Evolutionary conservation across 1,284 basidiomycete genomes (phyloP), one percentile per base, ranked within the genome.

Genomic region (Xerocomus amazonicus): DNA sequence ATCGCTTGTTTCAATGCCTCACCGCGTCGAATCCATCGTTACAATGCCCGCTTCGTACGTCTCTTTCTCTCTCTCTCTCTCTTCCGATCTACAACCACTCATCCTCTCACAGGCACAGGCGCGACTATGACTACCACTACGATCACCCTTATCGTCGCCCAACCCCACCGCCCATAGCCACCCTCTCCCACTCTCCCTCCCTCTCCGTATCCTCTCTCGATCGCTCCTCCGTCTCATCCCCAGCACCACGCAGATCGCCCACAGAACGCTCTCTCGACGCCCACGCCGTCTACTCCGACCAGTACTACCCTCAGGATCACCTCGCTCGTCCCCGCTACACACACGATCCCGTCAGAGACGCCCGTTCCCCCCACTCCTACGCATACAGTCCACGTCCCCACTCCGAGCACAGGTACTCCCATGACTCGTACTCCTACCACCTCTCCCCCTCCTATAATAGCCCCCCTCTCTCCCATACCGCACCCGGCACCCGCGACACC

Each of bases 161-260:
- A 28, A 77, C 75, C 39, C 79, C 80, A 8, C 77, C 79, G 1
- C 78, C 80, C 53, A 79, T 82, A 62, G 70, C 75, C 33, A 77
- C 75, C 47, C 66, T 81, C 48, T 69, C 80, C 43, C 79, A 83
- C 59, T 84, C 83, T 0, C 82, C 83, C 37, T 79, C 81, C 7
- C 69, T 80, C 40, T 83, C 81, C 10, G 74, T 77, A 31, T 76
- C 77, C 41, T 79, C 81, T 4, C 70, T 78, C 43, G 79, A 81
- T 68, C 75, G 77, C 53, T 79, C 80, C 40, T 76, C 79, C 34
- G 76, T 79, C 43, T 76, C 76, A 38, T 81, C 83, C 1, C 80
- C 82, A 13, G 76, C 77, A 47, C 65, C 67, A 34, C 71, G 66
- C 48, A 66, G 72, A 50, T 71, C 73, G n/a, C 57, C 60, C 38